Evolutionary conservation across 768 basidiomycete genomes (phyloP).

Genomic region (Xerocomus brunneocitrinus): DNA sequence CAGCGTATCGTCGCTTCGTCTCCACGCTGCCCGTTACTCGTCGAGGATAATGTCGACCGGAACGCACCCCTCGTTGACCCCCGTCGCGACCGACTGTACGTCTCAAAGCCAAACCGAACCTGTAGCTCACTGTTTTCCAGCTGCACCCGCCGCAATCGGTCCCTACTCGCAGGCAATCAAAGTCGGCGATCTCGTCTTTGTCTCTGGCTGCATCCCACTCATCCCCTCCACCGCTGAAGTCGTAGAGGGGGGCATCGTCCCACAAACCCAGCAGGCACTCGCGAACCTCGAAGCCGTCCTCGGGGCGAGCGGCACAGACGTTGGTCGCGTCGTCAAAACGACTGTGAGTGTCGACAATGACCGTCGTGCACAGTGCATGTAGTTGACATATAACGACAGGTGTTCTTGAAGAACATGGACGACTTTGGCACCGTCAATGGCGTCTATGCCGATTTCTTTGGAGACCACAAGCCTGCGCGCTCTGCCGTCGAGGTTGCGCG

Average conservation of each 20-base stretch:
- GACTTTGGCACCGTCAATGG: constrained; percentile 83
- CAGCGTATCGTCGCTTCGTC: not conserved
- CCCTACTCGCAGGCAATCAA: constrained; percentile 90
- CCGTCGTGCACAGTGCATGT: not conserved
- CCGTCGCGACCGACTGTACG: constrained; percentile 33
- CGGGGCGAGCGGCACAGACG: constrained; percentile 72
- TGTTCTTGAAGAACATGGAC: constrained; percentile 90
- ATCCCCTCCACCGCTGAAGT: constrained; percentile 61
- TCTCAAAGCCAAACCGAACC: not conserved
- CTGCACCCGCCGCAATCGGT: constrained; percentile 74
- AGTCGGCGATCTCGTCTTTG: constrained; percentile 78
- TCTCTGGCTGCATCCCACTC: constrained; percentile 85
- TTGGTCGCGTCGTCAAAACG: constrained; percentile 85
- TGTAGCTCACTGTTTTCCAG: constrained; percentile 32
- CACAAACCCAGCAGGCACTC: constrained; percentile 73
- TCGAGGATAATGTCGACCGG: constrained; percentile 24
- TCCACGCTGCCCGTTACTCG: not conserved
- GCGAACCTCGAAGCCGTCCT: constrained; percentile 83
- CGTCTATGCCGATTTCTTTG: constrained; percentile 82
- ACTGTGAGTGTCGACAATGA: constrained; percentile 55
- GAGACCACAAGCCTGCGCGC: constrained; percentile 87
- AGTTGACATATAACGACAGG: constrained; percentile 38
- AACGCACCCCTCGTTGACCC: constrained; percentile 35
- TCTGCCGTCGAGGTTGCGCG: constrained; percentile 87
- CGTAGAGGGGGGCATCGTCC: constrained; percentile 19